These are phyloP conservation scores for Fraxinus floribunda DNA, from an alignment of 305 asterid species.

Conservation along the genomic window DNA sequence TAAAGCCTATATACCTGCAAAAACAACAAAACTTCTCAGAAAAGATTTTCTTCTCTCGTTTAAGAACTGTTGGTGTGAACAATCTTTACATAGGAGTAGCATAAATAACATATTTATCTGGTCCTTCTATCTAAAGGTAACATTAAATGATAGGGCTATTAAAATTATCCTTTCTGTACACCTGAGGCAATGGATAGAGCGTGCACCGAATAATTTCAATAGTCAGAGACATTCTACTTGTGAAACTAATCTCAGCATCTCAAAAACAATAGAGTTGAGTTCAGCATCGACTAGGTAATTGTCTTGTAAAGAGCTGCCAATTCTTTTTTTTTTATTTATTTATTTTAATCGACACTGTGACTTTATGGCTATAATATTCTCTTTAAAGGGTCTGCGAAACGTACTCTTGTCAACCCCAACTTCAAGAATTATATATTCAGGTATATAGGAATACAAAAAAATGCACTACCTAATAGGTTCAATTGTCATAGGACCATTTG, in stretches of 20 bases:
- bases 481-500: not conserved
- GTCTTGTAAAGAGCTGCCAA: not conserved
- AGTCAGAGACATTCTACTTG: not conserved
- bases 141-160: not conserved
- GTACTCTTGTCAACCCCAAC: not conserved
- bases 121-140: not conserved
- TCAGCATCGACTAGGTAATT: not conserved
- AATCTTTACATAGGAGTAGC: not conserved
- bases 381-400: not conserved
- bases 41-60: not conserved
- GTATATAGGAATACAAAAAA: not conserved
- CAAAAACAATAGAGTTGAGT: not conserved
- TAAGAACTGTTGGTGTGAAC: not conserved
- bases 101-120: not conserved
- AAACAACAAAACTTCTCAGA: conserved; percentile 3
- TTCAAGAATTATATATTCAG: not conserved
- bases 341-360: not conserved
- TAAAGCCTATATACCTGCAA: conserved; percentile 71
- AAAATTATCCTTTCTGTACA: not conserved
- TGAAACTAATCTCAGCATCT: not conserved
- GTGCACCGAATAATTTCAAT: not conserved
- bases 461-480: not conserved
- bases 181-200: not conserved
- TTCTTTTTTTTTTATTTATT: too few species aligned
- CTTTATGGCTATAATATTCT: not conserved